Base-by-base conservation (phyloP, 1,284 basidiomycete genomes). In the Melampsora larici-populina region DNA sequence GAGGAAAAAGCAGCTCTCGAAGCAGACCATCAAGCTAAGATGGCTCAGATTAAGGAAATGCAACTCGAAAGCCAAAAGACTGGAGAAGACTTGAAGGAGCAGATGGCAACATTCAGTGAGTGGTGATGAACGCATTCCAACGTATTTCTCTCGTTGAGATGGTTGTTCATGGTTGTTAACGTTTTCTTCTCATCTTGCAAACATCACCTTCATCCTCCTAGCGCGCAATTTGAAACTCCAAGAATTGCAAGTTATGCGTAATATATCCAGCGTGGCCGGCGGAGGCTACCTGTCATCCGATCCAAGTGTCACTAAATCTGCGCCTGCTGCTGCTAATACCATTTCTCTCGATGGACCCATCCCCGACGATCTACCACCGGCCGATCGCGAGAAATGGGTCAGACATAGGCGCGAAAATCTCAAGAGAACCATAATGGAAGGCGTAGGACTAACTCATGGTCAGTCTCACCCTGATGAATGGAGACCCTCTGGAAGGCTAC, bases 1-100 rank as follows among this genome's bases (percentile, higher is more conserved):
- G 73, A 76, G 46, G 51, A 65, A 55, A 75, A 75, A 67, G 63
- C 65, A n/a, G 48, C 72, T 17, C 51, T 75, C 31, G 72, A 75
- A 60, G 65, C 63, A 26, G 72, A 75, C 11, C 64, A 63, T 31
- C 62, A 75, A 48, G 46, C 63, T 18, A 75, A 43, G 8, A 8
- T 75, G 18, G 48, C 64, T 18, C 64, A 75, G 66, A n/a, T 75
- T 9, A 75, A 46, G 49, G 63, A 75, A 75, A 64, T 64, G 18
- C 63, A 51, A 51, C 72, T 67, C 17, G 72, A 75, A 67, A 66
- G 60, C 60, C 73, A 68, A 66, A 76, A 68, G 66, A 60, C 73
- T n/a, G 36, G 63, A 15, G 49, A 76, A 33, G 73, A 63, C 11
- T 64, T 75, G 17, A 75, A 75, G 29, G 72, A 75, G 49, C 63